Evolutionary conservation across 2,329 filamentous ascomycete genomes (phyloP).

Genomic region (Ascochyta rabiei): DNA sequence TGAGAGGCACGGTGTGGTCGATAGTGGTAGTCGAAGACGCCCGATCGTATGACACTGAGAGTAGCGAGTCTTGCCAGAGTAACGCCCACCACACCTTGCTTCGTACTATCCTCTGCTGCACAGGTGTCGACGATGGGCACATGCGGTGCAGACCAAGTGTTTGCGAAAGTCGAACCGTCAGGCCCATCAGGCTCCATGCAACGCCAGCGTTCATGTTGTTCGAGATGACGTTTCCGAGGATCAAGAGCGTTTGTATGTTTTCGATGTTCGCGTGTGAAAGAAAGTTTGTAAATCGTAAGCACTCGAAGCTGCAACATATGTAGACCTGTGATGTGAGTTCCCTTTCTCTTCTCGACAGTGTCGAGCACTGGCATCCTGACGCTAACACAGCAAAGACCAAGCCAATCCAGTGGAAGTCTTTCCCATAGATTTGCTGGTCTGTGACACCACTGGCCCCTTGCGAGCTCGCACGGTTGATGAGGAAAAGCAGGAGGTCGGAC

Average conservation of each 20-base stretch:
- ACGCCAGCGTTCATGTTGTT: constrained; percentile 71
- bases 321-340: constrained; percentile 70
- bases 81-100: constrained; percentile 63
- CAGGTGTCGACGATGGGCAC: constrained; percentile 59
- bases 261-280: constrained; percentile 66
- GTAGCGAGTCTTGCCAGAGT: constrained; percentile 68
- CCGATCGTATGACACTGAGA: constrained; percentile 68
- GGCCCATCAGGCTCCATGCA: constrained; percentile 64
- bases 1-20: constrained; percentile 51
- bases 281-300: constrained; percentile 68
- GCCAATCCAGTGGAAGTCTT: constrained; percentile 64
- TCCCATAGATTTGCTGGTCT: constrained; percentile 63
- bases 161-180: constrained; percentile 66
- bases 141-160: constrained; percentile 65
- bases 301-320: constrained; percentile 69
- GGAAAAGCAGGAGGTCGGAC: constrained; percentile 59
- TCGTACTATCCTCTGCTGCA: constrained; percentile 50
- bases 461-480: constrained; percentile 57
- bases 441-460: constrained; percentile 53
- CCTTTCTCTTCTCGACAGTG: constrained; percentile 62
- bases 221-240: constrained; percentile 66
- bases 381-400: constrained; percentile 67
- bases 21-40: constrained; percentile 63
- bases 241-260: constrained; percentile 65
- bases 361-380: constrained; percentile 66